Base-by-base conservation (phyloP, 2,329 filamentous ascomycete species). In the Diatrype stigma region DNA sequence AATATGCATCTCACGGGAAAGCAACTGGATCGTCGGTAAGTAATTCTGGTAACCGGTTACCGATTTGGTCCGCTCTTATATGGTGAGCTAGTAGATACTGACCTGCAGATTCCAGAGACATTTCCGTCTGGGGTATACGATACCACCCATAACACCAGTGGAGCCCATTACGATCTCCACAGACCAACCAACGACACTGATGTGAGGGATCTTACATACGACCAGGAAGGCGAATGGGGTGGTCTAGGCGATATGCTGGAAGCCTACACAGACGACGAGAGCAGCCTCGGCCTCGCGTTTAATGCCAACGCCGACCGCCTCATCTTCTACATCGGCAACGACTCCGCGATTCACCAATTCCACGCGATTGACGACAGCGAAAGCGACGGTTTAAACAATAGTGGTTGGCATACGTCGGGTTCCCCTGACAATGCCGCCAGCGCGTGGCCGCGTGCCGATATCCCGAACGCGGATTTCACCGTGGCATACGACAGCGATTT, bases 251-350 rank as follows among this genome's bases (percentile, higher is more conserved):
- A n/a, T n/a, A n/a, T n/a, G n/a, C 45, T 58, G 1, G 49, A 52
- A 2, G 52, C 48, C 11, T 58, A 54, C 54, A 52, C 56, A 37
- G 54, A 54, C 17, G 42, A 46, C 11, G 45, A 51, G 4, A 17
- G 19, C 22, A 32, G 35, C 1, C 46, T 58, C 21, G 52, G 52
- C 5, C 26, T 56, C 3, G 40, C 54, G 3, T 35, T 55, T 10
- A 46, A 58, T 46, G 48, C 51, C n/a, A 35, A 55, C 7, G 45
- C 45, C 14, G 45, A 32, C 16, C 47, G 46, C 17, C 52, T 21
- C 40, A 46, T 56, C 19, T 60, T 54, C 38, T 60, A 56, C 26
- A 54, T 55, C 42, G 56, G 48, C 34, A 16, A 37, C 34, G 34
- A 37, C 34, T 37, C 34, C 4, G 34, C 34, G 34, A 6, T 37